Percentiles rank a stretch among this genome's conserved stretches.
These are phyloP conservation scores for Plasmodium knowlesi DNA, from an alignment of 169 alveolate species.

Conservation along the genomic window DNA sequence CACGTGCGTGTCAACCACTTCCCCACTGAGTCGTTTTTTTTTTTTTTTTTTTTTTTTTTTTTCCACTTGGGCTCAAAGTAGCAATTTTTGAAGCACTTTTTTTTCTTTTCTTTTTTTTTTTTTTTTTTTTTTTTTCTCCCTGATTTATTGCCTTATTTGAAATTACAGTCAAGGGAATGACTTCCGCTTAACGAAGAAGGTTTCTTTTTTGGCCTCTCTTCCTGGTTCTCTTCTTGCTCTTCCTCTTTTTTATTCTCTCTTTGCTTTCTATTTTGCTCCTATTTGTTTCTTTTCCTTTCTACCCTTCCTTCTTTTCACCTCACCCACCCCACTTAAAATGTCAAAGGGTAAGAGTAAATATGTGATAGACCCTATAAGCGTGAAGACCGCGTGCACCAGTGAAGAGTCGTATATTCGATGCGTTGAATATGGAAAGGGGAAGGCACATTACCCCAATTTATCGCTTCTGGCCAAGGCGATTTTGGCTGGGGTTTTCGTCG, in stretches of 20 bases:
- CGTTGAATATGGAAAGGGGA: slow-evolving; percentile 70
- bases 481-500: slow-evolving; percentile 55
- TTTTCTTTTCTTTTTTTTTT: background rate
- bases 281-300: background rate
- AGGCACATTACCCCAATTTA: slow-evolving; percentile 35
- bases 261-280: background rate
- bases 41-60: too few relatives aligned
- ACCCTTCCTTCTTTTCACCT: background rate
- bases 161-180: background rate
- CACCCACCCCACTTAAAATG: slow-evolving; percentile 15
- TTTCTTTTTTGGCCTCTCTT: background rate
- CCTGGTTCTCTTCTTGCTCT: background rate
- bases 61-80: background rate
- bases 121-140: background rate
- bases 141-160: background rate
- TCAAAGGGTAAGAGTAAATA: slow-evolving; percentile 18
- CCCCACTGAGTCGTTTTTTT: background rate
- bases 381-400: slow-evolving; percentile 36
- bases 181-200: background rate
- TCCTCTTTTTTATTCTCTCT: background rate
- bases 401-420: slow-evolving; percentile 69
- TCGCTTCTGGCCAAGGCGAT: slow-evolving; percentile 44
- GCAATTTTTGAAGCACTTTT: background rate
- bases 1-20: background rate
- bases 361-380: slow-evolving; percentile 13